Conservation (phyloP, 495 filamentous ascomycete species). For the Lichenothelia convexa region DNA sequence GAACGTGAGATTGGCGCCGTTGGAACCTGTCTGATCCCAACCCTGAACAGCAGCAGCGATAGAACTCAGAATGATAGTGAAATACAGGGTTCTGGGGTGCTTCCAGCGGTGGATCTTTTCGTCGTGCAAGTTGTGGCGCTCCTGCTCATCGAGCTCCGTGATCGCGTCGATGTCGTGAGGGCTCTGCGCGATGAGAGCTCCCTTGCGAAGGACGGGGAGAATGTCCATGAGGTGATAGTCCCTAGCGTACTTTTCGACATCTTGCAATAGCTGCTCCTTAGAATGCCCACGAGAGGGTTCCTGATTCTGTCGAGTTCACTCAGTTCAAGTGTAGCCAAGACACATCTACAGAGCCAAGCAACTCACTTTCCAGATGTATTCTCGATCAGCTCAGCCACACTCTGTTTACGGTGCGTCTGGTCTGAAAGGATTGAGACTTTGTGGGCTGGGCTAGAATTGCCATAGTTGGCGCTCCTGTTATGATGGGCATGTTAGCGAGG, state of each 20-base stretch:
- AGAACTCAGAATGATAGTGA: conserved; percentile 51
- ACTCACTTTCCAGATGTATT: neutral
- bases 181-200: conserved; percentile 45
- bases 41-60: conserved; percentile 51
- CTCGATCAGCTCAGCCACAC: neutral
- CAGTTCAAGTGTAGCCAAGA: neutral
- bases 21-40: conserved; percentile 61
- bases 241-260: conserved; percentile 33
- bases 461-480: too few species aligned
- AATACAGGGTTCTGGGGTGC: conserved; percentile 44
- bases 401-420: neutral
- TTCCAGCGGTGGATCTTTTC: conserved; percentile 47
- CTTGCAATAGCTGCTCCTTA: conserved; percentile 27
- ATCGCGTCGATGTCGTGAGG: conserved; percentile 36
- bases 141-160: conserved; percentile 34
- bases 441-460: too few species aligned
- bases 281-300: conserved; percentile 33
- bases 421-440: neutral
- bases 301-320: conserved; percentile 1
- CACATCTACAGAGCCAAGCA: neutral
- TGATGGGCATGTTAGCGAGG: too few species aligned
- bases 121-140: conserved; percentile 32
- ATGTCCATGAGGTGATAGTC: conserved; percentile 27
- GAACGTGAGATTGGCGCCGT: conserved; percentile 50
- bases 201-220: conserved; percentile 29